Evolutionary conservation across 2,329 filamentous ascomycete species (phyloP), one percentile per base, ranked within the genome.

Genomic region (Ilyonectria sp.): DNA sequence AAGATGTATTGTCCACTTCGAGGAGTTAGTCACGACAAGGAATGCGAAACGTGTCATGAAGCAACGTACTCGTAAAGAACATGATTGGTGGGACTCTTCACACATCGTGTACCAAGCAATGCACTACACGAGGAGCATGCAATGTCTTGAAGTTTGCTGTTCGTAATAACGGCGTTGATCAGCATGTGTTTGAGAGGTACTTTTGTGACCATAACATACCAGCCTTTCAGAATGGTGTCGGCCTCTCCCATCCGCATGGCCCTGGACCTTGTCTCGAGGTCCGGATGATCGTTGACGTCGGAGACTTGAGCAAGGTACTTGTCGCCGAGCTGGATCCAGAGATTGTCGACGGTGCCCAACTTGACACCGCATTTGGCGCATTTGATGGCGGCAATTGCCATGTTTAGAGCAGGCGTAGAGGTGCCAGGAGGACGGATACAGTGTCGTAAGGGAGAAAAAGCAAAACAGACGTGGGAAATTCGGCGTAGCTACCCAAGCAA

Each of bases 271-370:
- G 80, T 60, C 3, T 73, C 66, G 4, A 77, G 67, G 11, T 57
- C 17, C 44, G 61, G 47, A 7, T 37, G 60, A 15, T 67, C 65
- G 46, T 72, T 61, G 3, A 72, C 70, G 4, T 75, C 66, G 6
- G 80, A 64, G 11, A 79, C 71, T 5, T 82, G 82, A n/a, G 79
- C 81, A 59, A 82, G 78, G 64, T 83, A 82, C 23, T 76, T 78
- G 53, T 81, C 82, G 47, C 80, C 81, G 35, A 85, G 77, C 67
- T 82, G 77, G 2, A 71, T 79, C 82, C 82, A 85, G 7, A 79
- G 47, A 44, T 85, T 84, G 61, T 73, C 43, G 53, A 81, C 77
- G 1, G 55, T 63, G 55, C 78, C 78, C n/a, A 83, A 62, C 6
- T 71, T 60, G 7, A 71, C 66, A 26, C 79, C 71, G 65, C 77